Percentiles rank a stretch among this genome's conserved stretches.
phyloP scores from a whole-genome alignment of 352 stramenopile genomes.

The Discostella stelligera region DNA sequence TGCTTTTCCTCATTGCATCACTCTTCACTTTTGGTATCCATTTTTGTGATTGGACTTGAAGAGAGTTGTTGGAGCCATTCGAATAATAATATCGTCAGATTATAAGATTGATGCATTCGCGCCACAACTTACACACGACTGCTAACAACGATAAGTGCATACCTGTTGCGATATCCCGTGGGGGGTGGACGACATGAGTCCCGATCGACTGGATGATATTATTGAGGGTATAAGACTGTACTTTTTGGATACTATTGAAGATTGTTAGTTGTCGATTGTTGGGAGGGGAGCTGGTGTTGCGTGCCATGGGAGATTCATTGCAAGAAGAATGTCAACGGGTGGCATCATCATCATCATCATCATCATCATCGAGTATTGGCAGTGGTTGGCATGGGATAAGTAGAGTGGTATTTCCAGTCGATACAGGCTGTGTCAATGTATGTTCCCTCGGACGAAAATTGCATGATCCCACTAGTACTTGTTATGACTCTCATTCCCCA shows the following conservation, averaged over 20 bases:
- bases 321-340: constrained; percentile 52
- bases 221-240: constrained; percentile 71
- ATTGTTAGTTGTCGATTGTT: constrained; percentile 82
- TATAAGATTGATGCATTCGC: constrained; percentile 72
- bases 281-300: constrained; percentile 65
- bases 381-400: constrained; percentile 67
- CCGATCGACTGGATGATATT: constrained; percentile 74
- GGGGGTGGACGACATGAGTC: constrained; percentile 62
- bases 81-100: constrained; percentile 77
- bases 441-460: constrained; percentile 70
- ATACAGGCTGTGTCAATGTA: constrained; percentile 73
- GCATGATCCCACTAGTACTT: constrained; percentile 71
- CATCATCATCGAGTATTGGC: constrained; percentile 26
- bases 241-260: constrained; percentile 78
- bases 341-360: constrained; percentile 20
- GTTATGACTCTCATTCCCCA: constrained; percentile 73
- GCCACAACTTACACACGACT: constrained; percentile 62
- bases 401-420: constrained; percentile 79
- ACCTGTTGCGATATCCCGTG: constrained; percentile 69
- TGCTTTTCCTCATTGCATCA: no score
- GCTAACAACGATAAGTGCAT: constrained; percentile 62
- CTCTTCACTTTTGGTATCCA: constrained; percentile 83
- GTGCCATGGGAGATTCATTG: constrained; percentile 53
- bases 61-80: constrained; percentile 71
- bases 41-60: constrained; percentile 80